Conservation (phyloP, 1,284 basidiomycete species). For the Leccinum angustisporum region DNA sequence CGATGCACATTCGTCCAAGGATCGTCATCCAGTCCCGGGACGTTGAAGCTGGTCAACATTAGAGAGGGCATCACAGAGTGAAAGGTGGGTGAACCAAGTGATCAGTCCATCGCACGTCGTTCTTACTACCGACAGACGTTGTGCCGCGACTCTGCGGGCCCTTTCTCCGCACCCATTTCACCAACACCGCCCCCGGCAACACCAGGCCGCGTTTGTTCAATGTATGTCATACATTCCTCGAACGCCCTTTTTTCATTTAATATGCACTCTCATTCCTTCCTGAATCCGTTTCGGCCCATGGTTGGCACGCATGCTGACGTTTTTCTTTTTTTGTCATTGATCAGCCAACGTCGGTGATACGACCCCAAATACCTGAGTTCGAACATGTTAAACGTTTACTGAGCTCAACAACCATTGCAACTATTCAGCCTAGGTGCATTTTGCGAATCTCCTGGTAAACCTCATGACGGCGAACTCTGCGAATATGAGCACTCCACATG, state of each 20-base stretch:
- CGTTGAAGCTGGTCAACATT: too few species aligned
- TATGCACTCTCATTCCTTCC: not conserved
- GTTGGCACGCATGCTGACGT: slow-evolving; percentile 1
- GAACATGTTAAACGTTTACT: not conserved
- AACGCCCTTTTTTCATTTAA: not conserved
- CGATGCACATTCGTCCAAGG: too few species aligned
- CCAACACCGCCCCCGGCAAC: slow-evolving; percentile 60
- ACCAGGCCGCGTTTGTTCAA: slow-evolving; percentile 74
- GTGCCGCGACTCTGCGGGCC: too few species aligned
- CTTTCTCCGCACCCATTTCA: too few species aligned
- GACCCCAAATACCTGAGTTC: slow-evolving; percentile 69
- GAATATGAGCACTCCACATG: slow-evolving; percentile 71
- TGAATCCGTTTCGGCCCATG: not conserved
- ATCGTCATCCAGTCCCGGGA: too few species aligned
- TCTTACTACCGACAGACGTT: too few species aligned
- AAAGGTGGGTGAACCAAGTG: too few species aligned
- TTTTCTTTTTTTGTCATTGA: not conserved
- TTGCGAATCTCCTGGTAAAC: slow-evolving; percentile 72
- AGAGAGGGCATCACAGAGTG: too few species aligned
- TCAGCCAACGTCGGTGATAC: slow-evolving; percentile 78
- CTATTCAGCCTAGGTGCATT: slow-evolving; percentile 60
- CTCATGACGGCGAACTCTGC: slow-evolving; percentile 64
- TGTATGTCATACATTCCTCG: slow-evolving; percentile 40
- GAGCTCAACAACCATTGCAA: not conserved
- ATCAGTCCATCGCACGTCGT: too few species aligned